Evolutionary conservation across 768 basidiomycete species (phyloP), one percentile per base, ranked within the genome.

Genomic region (Candolleomyces aberdarensis): DNA sequence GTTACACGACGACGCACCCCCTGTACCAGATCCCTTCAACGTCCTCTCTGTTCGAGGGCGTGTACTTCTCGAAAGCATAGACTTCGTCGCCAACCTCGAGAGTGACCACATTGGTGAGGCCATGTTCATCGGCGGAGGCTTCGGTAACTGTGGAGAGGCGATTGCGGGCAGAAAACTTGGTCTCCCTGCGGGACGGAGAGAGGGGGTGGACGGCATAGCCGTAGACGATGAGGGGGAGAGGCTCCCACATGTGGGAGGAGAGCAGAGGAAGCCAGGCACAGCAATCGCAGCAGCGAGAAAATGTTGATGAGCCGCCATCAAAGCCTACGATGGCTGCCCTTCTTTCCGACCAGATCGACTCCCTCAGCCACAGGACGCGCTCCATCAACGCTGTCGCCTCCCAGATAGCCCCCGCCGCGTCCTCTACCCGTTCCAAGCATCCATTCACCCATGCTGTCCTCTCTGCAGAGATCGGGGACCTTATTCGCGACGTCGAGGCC

Each of bases 51-150:
- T 78, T 81, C 55, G 78, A 78, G 11, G 89, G 88, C 0, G 81
- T 87, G 72, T 94, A 96, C 70, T 88, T 88, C 77, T 98, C 96
- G 69, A 98, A 98, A 17, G 95, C 94, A 75, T 98, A 98, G 39
- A 98, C 87, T 71, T 98, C 96, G 73, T 97, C 96, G 51, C 96
- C 96, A 31, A 98, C 90, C 66, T 97, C 95, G 59, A 98, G 83
- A 6, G 88, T 83, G 39, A 94, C 92, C 22, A 92, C 87, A 63
- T 92, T 91, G 57, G 85, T 80, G 75, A 88, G 82, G 0, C 58
- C 43, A 41, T 85, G 80, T 46, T 89, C 89, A 57, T 87, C 88
- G 19, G 82, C 80, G 2, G 76, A 89, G 65, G 77, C 77, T 65
- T 87, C 85, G 19, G 86, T 88, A 63, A 85, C 84, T 20, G 82